These are phyloP conservation scores for Nannochloropsis salina DNA, from an alignment of 108 stramenopile species.

Conservation along the genomic window DNA sequence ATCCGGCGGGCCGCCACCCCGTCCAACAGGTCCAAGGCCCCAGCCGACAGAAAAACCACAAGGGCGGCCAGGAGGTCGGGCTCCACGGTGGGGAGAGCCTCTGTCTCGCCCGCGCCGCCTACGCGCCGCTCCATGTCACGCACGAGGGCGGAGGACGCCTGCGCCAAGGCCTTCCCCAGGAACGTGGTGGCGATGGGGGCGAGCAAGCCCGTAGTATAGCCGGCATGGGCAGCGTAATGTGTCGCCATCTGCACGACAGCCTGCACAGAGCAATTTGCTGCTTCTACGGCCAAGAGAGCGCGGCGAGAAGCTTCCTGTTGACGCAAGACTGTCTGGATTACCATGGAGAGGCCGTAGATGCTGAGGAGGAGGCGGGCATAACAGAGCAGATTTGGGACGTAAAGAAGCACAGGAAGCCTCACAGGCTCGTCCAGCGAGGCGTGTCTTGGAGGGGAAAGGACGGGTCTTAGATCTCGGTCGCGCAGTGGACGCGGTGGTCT, in stretches of 20 bases:
- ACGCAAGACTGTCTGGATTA: background rate
- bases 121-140: background rate
- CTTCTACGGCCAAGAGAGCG: background rate
- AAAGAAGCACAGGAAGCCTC: background rate
- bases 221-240: background rate
- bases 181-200: background rate
- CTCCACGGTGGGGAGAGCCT: background rate
- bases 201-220: background rate
- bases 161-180: background rate
- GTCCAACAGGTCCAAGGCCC: background rate
- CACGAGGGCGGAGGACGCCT: background rate
- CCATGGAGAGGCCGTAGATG: background rate
- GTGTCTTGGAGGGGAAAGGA: too few species aligned
- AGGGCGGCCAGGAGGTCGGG: constrained; percentile 3
- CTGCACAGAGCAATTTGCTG: background rate
- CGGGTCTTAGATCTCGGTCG: too few species aligned
- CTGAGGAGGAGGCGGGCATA: background rate
- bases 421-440: background rate
- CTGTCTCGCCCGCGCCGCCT: background rate
- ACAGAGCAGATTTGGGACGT: background rate
- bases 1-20: background rate
- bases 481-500: too few species aligned
- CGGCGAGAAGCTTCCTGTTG: background rate
- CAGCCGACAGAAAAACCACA: background rate
- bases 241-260: constrained; percentile 1